Conservation (phyloP, 495 filamentous ascomycete genomes). For the Xylaria bambusicola region DNA sequence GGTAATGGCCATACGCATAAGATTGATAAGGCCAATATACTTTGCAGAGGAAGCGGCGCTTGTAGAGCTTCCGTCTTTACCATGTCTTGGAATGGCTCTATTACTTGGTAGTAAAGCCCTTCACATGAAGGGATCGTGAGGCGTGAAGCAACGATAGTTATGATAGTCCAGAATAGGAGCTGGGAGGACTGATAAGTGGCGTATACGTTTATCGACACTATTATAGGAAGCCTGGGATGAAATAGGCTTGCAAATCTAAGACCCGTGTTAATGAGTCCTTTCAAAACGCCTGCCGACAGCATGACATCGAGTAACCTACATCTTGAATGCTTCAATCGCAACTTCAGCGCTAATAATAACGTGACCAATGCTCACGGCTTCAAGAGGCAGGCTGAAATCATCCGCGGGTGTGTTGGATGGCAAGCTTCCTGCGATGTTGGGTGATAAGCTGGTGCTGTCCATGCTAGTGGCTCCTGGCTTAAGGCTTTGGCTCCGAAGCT, state of each 20-base stretch:
- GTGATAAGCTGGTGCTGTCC: conserved; percentile 13
- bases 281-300: background rate
- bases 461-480: conserved; percentile 23
- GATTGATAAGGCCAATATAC: conserved; percentile 34
- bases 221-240: conserved; percentile 30
- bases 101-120: conserved; percentile 21
- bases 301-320: conserved; percentile 18
- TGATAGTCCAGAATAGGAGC: conserved; percentile 39
- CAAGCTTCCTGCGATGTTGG: conserved; percentile 1
- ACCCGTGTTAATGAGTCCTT: background rate
- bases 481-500: conserved; percentile 30
- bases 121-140: conserved; percentile 20
- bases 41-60: conserved; percentile 30
- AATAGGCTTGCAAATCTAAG: conserved; percentile 29
- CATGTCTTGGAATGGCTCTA: conserved; percentile 28
- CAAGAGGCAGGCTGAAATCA: conserved; percentile 25
- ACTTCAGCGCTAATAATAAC: conserved; percentile 23
- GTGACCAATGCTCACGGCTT: conserved; percentile 25
- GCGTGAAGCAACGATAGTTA: conserved; percentile 21
- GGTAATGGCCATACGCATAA: conserved; percentile 38
- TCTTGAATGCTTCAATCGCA: conserved; percentile 26
- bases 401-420: conserved; percentile 23
- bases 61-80: conserved; percentile 21
- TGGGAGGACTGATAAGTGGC: conserved; percentile 27
- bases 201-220: conserved; percentile 30